Base-by-base conservation (phyloP, 2,329 filamentous ascomycete species). In the Paecilomyces niveus region DNA sequence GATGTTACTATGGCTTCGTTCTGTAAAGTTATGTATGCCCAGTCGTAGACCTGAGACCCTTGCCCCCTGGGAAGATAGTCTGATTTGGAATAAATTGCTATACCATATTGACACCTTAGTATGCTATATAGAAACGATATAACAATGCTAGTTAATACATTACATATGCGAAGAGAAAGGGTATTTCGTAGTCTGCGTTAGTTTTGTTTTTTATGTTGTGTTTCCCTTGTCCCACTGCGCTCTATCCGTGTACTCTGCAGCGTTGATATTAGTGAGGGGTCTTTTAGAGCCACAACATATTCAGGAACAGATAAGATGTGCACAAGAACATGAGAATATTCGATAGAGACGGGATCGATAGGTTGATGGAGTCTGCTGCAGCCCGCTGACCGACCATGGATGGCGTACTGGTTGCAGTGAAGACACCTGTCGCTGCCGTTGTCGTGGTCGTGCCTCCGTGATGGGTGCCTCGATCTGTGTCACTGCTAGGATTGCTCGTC, bases 321-420 rank as follows among this genome's bases (percentile, higher is more conserved):
- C 39, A 45, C n/a, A 45, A 18, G 18, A 45, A 6, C 39, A 45
- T n/a, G 18, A 45, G 15, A 21, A 45, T 45, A 45, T 45, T n/a
- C 39, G 39, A 45, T 29, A 4, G 21, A 26, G 50, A 13, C 9
- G 50, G 26, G 50, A 52, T 24, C 9, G 21, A 22, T 24, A 52
- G 4, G 26, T 11, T 52, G 50, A 39, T 33, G 5, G 54, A 24
- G 24, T n/a, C 31, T 10, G 54, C 32, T 35, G 33, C 32, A 3
- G 54, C 29, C 18, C 54, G 15, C 18, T 55, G 54, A 6, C 54
- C 54, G 21, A 55, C 54, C 18, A 55, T 62, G 9, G 53, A 58
- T 3, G 65, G 65, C 13, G 65, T 67, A n/a, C 5, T 55, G n/a
- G 69, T 72, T n/a, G 70, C 70, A 0, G 70, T 72, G 59, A 68